Evolutionary conservation across 768 basidiomycete species (phyloP).

Genomic region (Chalciporus sphaerocephalus): DNA sequence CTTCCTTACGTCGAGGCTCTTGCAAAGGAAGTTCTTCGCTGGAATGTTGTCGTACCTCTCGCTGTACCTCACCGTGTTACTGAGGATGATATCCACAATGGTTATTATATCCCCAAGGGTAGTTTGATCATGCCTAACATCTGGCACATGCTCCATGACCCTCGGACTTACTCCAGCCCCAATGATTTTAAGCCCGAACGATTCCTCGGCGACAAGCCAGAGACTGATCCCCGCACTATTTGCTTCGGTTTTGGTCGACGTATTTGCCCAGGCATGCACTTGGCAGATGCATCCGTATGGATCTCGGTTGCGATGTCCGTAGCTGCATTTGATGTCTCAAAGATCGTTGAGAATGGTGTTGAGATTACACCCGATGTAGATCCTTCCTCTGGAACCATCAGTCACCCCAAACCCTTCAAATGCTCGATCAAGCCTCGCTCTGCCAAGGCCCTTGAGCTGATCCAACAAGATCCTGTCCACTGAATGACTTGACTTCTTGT

Average conservation of each 20-base stretch:
- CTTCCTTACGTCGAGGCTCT: slow-evolving; percentile 62
- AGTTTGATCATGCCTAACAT: slow-evolving; percentile 24
- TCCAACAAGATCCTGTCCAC: slow-evolving; percentile 41
- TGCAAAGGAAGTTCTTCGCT: slow-evolving; percentile 51
- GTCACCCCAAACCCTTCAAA: slow-evolving; percentile 61
- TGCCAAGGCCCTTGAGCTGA: slow-evolving; percentile 49
- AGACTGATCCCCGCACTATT: slow-evolving; percentile 53
- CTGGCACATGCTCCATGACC: slow-evolving; percentile 30
- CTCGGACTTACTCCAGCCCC: slow-evolving; percentile 46
- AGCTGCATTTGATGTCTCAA: slow-evolving; percentile 46
- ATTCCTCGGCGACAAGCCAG: slow-evolving; percentile 44
- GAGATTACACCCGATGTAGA: slow-evolving; percentile 52
- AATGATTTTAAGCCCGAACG: slow-evolving; percentile 57
- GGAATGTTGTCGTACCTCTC: slow-evolving; percentile 37
- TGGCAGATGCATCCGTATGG: slow-evolving; percentile 51
- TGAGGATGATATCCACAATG: slow-evolving; percentile 60
- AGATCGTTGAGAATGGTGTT: slow-evolving; percentile 41
- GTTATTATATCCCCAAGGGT: slow-evolving; percentile 56
- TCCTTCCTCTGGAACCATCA: slow-evolving; percentile 61
- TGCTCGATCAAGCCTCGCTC: slow-evolving; percentile 61
- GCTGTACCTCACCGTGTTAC: slow-evolving; percentile 47
- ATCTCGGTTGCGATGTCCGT: slow-evolving; percentile 41
- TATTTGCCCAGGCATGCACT: slow-evolving; percentile 36
- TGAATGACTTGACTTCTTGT: slow-evolving; percentile 6
- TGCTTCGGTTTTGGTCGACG: slow-evolving; percentile 70